A percentile compares a stretch with the other conserved stretches of the same genome.
phyloP scores from a whole-genome alignment of 163 green algal genomes.

The Trebouxia gelatinosa region DNA sequence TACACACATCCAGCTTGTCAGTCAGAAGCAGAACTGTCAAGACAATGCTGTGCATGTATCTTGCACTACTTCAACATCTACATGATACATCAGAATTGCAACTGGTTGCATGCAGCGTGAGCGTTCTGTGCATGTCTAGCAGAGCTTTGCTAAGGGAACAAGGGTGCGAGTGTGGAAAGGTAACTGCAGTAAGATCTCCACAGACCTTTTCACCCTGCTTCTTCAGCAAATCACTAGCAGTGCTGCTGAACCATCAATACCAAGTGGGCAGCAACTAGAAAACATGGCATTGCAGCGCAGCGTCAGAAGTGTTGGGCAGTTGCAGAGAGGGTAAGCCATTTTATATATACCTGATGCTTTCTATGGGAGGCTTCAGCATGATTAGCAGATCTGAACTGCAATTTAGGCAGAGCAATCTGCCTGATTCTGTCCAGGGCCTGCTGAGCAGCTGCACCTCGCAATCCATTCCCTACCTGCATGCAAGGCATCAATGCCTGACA shows the following conservation, averaged over 20 bases:
- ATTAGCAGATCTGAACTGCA: neutral
- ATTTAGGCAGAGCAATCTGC: neutral
- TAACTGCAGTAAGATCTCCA: too few species aligned
- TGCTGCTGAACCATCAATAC: neutral
- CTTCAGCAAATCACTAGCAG: neutral
- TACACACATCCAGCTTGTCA: neutral
- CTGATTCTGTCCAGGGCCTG: constrained; percentile 13
- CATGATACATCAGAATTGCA: neutral
- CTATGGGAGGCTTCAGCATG: too few species aligned
- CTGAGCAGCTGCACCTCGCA: too few species aligned
- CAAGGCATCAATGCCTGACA: too few species aligned
- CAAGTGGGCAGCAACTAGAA: neutral
- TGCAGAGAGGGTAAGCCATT: neutral
- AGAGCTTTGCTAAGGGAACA: too few species aligned
- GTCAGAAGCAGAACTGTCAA: neutral
- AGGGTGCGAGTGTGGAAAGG: too few species aligned
- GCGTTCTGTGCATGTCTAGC: too few species aligned
- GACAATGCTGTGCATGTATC: neutral
- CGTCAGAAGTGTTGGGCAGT: too few species aligned
- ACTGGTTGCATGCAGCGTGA: neutral
- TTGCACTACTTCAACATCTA: neutral
- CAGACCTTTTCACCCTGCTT: too few species aligned
- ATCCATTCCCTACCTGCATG: too few species aligned
- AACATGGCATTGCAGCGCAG: too few species aligned
- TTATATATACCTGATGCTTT: neutral